Evolutionary conservation across 2,329 filamentous ascomycete species (phyloP).

Genomic region (Ophiobolus disseminans): DNA sequence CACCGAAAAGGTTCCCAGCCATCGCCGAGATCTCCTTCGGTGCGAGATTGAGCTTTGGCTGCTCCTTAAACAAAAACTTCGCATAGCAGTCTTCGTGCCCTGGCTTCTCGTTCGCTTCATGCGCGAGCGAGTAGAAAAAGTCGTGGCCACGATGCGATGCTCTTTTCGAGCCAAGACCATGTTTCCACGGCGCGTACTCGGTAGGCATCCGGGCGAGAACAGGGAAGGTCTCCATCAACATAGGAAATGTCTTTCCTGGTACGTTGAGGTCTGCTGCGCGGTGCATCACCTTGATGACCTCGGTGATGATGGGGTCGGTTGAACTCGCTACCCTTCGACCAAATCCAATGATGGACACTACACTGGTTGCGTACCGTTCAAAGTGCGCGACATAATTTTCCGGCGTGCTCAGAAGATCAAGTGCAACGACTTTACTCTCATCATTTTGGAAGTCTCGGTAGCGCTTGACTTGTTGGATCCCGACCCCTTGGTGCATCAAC

Average conservation of each 20-base stretch:
- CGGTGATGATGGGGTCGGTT: slow-evolving; percentile 65
- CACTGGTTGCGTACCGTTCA: slow-evolving; percentile 62
- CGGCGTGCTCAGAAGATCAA: slow-evolving; percentile 55
- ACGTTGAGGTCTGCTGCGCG: slow-evolving; percentile 62
- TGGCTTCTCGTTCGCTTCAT: slow-evolving; percentile 38
- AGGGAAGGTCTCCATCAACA: slow-evolving; percentile 65
- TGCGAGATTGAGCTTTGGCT: slow-evolving; percentile 35
- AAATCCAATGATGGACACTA: slow-evolving; percentile 64
- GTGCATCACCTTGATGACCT: slow-evolving; percentile 66
- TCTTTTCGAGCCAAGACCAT: slow-evolving; percentile 36
- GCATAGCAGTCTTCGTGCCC: slow-evolving; percentile 44
- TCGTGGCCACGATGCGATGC: slow-evolving; percentile 39
- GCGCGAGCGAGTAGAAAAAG: slow-evolving; percentile 45
- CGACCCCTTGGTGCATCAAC: slow-evolving; percentile 45
- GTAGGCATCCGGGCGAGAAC: slow-evolving; percentile 63
- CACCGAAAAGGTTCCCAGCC: slow-evolving; percentile 42
- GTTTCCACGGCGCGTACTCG: slow-evolving; percentile 50
- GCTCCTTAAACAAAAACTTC: slow-evolving; percentile 53
- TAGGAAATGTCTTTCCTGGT: slow-evolving; percentile 62
- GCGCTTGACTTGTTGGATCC: slow-evolving; percentile 59
- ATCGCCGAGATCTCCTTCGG: slow-evolving; percentile 42
- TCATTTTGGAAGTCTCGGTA: slow-evolving; percentile 67
- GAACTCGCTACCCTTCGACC: slow-evolving; percentile 59
- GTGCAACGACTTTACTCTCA: slow-evolving; percentile 62
- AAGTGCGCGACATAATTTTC: slow-evolving; percentile 61